Evolutionary conservation across 148 eudicot genomes (phyloP), one percentile per base, ranked within the genome.

Genomic region (Simmondsia chinensis): DNA sequence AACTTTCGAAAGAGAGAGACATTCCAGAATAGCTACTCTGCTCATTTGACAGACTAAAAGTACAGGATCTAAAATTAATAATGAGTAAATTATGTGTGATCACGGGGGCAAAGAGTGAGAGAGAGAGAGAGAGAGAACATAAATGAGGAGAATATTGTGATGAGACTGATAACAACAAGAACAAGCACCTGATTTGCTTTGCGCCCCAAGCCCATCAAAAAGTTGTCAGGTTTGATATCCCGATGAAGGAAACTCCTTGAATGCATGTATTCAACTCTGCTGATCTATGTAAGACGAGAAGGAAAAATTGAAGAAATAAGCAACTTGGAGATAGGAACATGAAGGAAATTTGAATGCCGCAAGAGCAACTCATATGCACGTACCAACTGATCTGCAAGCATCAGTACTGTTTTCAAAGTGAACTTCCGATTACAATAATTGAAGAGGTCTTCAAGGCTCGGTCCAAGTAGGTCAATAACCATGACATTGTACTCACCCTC

Each of bases 401-500:
- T 75, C 61, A 75, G 49, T 9, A 75, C 77, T 11, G 82, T 56
- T 54, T 75, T 75, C 64, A 70, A 50, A 19, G 77, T 22, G 45
- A 75, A 46, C 48, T 56, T 71, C 16, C 74, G 51, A 41, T 48
- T 75, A 62, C 82, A 75, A 25, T 75, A 71, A 51, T 75, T 75
- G 22, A 75, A 75, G 5, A 75, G 56, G 43, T 75, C 82, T 57
- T 75, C 82, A 42, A 75, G 67, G 40, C 82, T 75, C 3, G 77
- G 77, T 25, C 82, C 82, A 21, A 75, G 73, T 34, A 75, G 82
- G 40, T 75, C 77, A 55, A 75, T 75, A 45, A 75, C 82, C 82
- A 75, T 75, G 43, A 54, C 67, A 67, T 63, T 75, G 63, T 75
- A 64, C 23, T 75, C 82, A 28, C 71, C 65, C 42, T 75, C 82